phyloP scores from a whole-genome alignment of 1,284 basidiomycete genomes.

The Cryptococcus wingfieldii region DNA sequence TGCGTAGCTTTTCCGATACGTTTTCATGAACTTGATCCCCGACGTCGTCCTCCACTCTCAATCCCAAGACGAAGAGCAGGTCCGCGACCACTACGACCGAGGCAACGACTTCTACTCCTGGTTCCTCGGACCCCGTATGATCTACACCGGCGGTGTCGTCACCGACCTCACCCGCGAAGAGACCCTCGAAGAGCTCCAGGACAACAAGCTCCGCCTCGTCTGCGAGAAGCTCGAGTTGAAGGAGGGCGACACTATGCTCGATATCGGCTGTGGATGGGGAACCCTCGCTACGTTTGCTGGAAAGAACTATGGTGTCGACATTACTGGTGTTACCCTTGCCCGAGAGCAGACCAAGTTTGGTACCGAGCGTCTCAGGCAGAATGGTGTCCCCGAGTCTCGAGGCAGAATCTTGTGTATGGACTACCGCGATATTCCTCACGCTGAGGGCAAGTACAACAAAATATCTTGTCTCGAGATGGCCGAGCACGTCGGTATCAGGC shows the following conservation, averaged over 20 bases:
- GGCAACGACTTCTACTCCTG: slow-evolving; percentile 92
- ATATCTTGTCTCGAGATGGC: slow-evolving; percentile 98
- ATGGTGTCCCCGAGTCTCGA: slow-evolving; percentile 69
- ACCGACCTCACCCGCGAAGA: slow-evolving; percentile 69
- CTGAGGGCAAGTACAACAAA: slow-evolving; percentile 79
- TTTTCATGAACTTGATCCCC: slow-evolving; percentile 80
- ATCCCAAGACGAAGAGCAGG: slow-evolving; percentile 89
- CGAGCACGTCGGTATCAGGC: slow-evolving; percentile 95
- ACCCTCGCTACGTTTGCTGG: slow-evolving; percentile 91
- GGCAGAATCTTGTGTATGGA: slow-evolving; percentile 92
- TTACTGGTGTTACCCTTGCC: slow-evolving; percentile 87
- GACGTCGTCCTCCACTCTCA: slow-evolving; percentile 89
- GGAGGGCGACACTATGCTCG: slow-evolving; percentile 73
- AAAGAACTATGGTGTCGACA: slow-evolving; percentile 94
- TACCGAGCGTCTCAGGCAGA: slow-evolving; percentile 76
- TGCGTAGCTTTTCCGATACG: slow-evolving; percentile 82
- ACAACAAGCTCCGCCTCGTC: slow-evolving; percentile 94
- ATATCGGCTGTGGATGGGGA: slow-evolving; percentile 97
- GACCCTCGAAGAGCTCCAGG: slow-evolving; percentile 92
- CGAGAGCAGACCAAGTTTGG: slow-evolving; percentile 91
- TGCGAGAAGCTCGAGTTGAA: slow-evolving; percentile 91
- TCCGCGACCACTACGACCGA: slow-evolving; percentile 95
- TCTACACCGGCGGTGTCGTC: slow-evolving; percentile 94
- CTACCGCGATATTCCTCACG: slow-evolving; percentile 84
- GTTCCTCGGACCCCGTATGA: slow-evolving; percentile 54